Percentiles rank a stretch among this genome's conserved stretches.
Conservation (phyloP, 805 yeast genomes). For the Pichia gijzeniarum region DNA sequence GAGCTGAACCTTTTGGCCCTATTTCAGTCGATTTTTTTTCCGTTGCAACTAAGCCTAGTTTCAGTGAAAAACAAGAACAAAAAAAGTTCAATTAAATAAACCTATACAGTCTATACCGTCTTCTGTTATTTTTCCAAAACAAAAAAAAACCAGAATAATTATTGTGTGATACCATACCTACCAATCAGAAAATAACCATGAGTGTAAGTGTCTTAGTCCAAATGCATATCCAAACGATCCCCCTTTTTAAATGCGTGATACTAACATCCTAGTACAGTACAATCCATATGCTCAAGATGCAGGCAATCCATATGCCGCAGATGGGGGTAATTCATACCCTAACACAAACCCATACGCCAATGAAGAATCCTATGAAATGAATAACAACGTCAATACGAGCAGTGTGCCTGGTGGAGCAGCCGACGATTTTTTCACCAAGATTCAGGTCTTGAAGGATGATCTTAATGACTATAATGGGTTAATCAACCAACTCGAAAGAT, state of each 20-base stretch:
- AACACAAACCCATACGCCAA: slow-evolving; percentile 8
- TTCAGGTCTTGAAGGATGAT: slow-evolving; percentile 60
- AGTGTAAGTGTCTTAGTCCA: too few species aligned
- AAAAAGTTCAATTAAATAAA: too few species aligned
- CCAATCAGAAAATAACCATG: neutral
- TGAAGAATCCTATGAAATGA: slow-evolving; percentile 15
- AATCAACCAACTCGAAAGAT: slow-evolving; percentile 60
- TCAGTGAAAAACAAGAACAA: too few species aligned
- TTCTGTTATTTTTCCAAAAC: too few species aligned
- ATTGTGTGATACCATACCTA: neutral
- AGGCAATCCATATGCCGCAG: slow-evolving; percentile 12
- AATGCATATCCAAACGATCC: too few species aligned
- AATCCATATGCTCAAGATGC: slow-evolving; percentile 24
- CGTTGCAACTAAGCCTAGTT: too few species aligned
- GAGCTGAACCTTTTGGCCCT: too few species aligned
- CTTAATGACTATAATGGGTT: slow-evolving; percentile 65
- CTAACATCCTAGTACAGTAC: slow-evolving; percentile 6
- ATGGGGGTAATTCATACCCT: slow-evolving; percentile 8
- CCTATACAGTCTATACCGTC: too few species aligned
- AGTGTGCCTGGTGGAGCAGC: neutral
- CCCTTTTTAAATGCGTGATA: too few species aligned
- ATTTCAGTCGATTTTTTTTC: too few species aligned
- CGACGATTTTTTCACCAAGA: slow-evolving; percentile 57
- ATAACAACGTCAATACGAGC: too few species aligned
- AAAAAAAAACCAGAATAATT: too few species aligned